These are phyloP conservation scores for Asterella californica DNA, from an alignment of 225 moss, liverwort and hornwort genomes.

Conservation along the genomic window DNA sequence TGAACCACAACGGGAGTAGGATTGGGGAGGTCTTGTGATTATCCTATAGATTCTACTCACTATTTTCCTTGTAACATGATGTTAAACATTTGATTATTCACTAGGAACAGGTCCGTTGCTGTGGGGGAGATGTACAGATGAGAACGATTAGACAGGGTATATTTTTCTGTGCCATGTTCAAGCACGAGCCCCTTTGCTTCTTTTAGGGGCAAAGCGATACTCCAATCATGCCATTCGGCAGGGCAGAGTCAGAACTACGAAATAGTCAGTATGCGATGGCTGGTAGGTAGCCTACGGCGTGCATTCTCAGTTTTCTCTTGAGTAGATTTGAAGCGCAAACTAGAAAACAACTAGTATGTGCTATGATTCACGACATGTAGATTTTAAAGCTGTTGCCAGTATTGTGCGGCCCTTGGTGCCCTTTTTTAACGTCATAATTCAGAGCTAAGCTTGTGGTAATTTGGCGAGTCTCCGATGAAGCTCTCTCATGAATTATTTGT, in stretches of 20 bases:
- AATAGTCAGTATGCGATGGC: conserved; percentile 1
- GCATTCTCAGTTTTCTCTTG: conserved; percentile 2
- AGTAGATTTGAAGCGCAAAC: conserved; percentile 11
- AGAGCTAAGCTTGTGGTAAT: not conserved
- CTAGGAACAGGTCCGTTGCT: conserved; percentile 8
- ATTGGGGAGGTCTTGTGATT: not conserved
- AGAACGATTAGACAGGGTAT: conserved; percentile 1
- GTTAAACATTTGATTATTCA: conserved; percentile 1
- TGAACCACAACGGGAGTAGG: conserved; percentile 5
- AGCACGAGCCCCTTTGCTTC: conserved; percentile 4
- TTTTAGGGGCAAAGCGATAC: not conserved
- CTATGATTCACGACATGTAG: conserved; percentile 4
- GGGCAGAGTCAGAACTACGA: conserved; percentile 3
- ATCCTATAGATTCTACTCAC: not conserved
- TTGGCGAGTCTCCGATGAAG: conserved; percentile 2
- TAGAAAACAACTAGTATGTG: not conserved
- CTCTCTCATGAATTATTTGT: not conserved
- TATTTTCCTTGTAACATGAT: conserved; percentile 14
- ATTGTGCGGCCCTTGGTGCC: not conserved
- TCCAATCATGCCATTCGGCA: not conserved
- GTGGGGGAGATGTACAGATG: conserved; percentile 18
- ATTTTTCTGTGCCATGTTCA: conserved; percentile 6
- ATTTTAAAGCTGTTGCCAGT: not conserved
- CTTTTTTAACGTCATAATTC: not conserved
- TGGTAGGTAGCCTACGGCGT: conserved; percentile 2